Evolutionary conservation across 2,329 filamentous ascomycete species (phyloP), one percentile per base, ranked within the genome.

Genomic region (Aspergillus transmontanensis): DNA sequence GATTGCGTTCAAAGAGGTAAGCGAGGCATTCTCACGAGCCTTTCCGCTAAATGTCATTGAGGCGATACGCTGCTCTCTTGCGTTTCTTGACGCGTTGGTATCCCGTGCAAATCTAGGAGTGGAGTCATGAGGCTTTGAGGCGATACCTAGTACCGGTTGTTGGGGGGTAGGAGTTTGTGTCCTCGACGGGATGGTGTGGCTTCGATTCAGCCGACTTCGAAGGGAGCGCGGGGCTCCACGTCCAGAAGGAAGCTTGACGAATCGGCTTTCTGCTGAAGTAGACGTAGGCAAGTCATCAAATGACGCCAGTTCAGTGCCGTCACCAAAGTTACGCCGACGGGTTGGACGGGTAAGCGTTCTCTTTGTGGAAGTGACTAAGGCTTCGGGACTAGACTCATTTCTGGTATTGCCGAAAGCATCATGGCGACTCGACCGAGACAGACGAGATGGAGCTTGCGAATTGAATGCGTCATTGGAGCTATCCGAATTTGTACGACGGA

Each of bases 241-340:
- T 54, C 86, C 87, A 45, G 90, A 82, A 3, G 95, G 94, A 70
- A 91, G 88, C 76, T 94, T 96, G 65, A 93, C 84, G 73, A 88
- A 99, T 71, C 88, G 91, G 66, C 89, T 93, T 78, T 99, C 95
- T 16, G 88, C 86, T 64, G 90, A 87, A 14, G 86, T 88, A 19
- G 94, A 97, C 0, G 94, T 98, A 1, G 94, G 94, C 61, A 99
- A 82, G 78, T 99, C 95, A 75, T 99, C 95, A 75, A 99, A 98
- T 2, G 86, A 89, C 69, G 98, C 94, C 39, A 99, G 84, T 78
- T 99, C 95, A 64, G 90, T 91, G 19, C 95, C 95, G 76, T 97
- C 93, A 14, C 95, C 95, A 79, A 96, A 99, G 71, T 92, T 88
- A 53, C 89, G 86, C 64, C 84, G 83, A 46, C 88, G 84, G 41